Percentiles rank a stretch among this genome's conserved stretches.
Conservation (phyloP, 2,329 filamentous ascomycete species). For the Cladophialophora yegresii region DNA sequence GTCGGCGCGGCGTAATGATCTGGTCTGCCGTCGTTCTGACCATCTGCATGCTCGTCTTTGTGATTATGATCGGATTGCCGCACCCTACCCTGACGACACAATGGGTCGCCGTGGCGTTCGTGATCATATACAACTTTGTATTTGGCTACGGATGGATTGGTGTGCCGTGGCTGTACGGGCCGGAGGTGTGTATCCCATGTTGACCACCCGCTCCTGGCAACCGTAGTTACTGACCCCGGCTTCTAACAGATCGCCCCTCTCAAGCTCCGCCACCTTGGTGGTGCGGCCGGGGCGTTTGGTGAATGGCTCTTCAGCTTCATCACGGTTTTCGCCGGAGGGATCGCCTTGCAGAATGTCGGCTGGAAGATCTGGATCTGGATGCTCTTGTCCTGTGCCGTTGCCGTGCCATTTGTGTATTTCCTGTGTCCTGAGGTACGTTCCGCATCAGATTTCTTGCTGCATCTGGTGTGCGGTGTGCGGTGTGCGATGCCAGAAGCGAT, state of each 20-base stretch:
- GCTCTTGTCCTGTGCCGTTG: conserved; percentile 32
- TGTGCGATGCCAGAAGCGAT: too few relatives aligned
- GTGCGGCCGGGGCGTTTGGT: conserved; percentile 42
- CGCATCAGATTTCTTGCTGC: neutral
- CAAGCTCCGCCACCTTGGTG: conserved; percentile 43
- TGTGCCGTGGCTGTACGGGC: conserved; percentile 42
- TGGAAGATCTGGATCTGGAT: conserved; percentile 46
- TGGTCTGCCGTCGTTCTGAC: conserved; percentile 28
- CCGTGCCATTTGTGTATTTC: conserved; percentile 31
- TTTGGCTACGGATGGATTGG: conserved; percentile 34
- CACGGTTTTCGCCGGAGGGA: conserved; percentile 28
- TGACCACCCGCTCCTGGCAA: too few relatives aligned
- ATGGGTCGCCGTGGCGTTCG: conserved; percentile 24
- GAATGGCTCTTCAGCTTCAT: conserved; percentile 37
- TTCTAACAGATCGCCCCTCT: conserved; percentile 41
- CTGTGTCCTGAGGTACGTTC: conserved; percentile 31
- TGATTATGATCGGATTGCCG: conserved; percentile 31
- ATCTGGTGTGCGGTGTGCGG: neutral
- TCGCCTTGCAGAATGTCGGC: conserved; percentile 35
- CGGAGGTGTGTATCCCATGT: conserved; percentile 34
- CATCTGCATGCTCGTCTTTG: conserved; percentile 27
- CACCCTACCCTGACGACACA: conserved; percentile 24
- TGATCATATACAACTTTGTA: conserved; percentile 25
- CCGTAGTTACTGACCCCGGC: neutral
- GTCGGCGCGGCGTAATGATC: conserved; percentile 25